Evolutionary conservation across 768 basidiomycete species (phyloP), one percentile per base, ranked within the genome.

Genomic region (Macrocybe gigantea): DNA sequence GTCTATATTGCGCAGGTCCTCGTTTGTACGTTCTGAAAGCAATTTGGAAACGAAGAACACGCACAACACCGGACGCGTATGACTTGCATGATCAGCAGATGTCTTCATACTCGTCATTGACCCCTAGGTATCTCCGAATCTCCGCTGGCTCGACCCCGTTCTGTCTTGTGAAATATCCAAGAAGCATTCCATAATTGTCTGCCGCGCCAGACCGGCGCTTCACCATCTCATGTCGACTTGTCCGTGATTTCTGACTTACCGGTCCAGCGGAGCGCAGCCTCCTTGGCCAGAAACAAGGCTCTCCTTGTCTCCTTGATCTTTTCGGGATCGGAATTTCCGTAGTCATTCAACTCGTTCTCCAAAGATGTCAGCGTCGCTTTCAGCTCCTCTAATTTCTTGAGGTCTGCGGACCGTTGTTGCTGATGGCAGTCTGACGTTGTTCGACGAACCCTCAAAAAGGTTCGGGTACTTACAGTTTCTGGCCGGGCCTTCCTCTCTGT

Each of bases 191-290:
- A 62, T 85, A 88, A 56, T 90, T 88, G 53, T 90, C 87, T 88
- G 57, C 37, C 32, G 40, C 11, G 35, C 34, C 13, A 22, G 31
- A 38, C 45, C 22, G 31, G 41, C 5, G 49, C 31, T 36, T 33
- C 41, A 44, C 33, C 22, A n/a, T 3, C 5, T 12, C n/a, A 8
- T 12, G 46, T 38, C 41, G 39, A 36, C 47, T 46, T 9, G 9
- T 48, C 43, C 38, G 5, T 6, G 22, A 15, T 32, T 31, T 5
- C 12, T 31, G 22, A 65, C 81, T 48, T 54, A 94, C 93, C 93
- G 33, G 93, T 97, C 88, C 92, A 93, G 10, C 90, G 81, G 15
- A 84, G 61, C 9, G 85, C 79, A 9, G 90, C 92, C 60, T 95
- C 91, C 52, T 85, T 88, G 3, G 88, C 90, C 10, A 93, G 71